Base-by-base conservation (phyloP, 2,329 filamentous ascomycete species). In the Botrytis fragariae region DNA sequence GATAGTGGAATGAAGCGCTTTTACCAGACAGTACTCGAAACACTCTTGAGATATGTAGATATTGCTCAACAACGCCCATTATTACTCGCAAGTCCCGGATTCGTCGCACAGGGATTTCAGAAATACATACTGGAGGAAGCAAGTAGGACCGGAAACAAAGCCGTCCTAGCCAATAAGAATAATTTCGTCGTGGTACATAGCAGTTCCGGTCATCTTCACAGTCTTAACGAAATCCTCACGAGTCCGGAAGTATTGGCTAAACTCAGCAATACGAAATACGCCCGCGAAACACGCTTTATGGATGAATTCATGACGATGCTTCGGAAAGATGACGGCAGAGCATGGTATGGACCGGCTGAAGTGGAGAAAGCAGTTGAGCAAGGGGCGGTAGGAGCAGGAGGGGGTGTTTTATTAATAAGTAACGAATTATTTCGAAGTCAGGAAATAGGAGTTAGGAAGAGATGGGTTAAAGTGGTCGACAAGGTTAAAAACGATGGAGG, bases 11-110 rank as follows among this genome's bases (percentile, higher is more conserved):
- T 95, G 83, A 86, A 87, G 25, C 89, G 88, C 75, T 98, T 98
- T 85, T 98, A 90, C 83, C 89, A 92, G 44, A 92, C 91, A 74
- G 91, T 90, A 0, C 86, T 97, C 51, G 87, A 92, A 51, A 94
- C 93, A 0, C 86, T 98, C 20, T 84, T 93, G 3, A 89, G 93
- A 39, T 91, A 93, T 74, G 87, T 97, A 79, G 93, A 97, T 80
- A 91, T 97, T 75, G 83, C 85, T 25, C 84, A 86, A 69, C 87
- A 90, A 29, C 87, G 91, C 25, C 94, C 95, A 0, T 84, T 98
- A 20, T 85, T 99, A 32, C 86, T 99, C 3, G 96, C 95, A 1
- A 95, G 92, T 74, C 95, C 96, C 0, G 96, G 95, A 0, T 99
- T 97, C 81, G 90, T 93, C 10, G 95, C 95, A 0, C 84, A 88